Evolutionary conservation across 164 flowering plant genomes (phyloP).

Genomic region (Warburgia ugandensis): DNA sequence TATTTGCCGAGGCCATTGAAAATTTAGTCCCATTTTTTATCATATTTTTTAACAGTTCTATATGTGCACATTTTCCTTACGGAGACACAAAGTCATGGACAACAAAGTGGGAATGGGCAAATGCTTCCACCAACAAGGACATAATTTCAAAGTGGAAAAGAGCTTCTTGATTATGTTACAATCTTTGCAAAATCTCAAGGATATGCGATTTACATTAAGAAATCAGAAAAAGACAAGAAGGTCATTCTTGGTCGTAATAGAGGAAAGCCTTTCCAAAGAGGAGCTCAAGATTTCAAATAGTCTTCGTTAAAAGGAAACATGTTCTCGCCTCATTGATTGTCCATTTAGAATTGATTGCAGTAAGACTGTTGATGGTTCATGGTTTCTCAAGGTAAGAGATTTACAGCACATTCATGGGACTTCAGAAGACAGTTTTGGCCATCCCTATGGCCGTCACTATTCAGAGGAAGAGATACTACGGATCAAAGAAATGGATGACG

Average conservation of each 20-base stretch:
- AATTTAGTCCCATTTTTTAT: too few species aligned
- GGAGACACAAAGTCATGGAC: too few species aligned
- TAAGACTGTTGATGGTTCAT: slow-evolving; percentile 30
- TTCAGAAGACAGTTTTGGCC: slow-evolving; percentile 30
- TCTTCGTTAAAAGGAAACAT: slow-evolving; percentile 24
- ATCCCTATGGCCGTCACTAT: slow-evolving; percentile 43
- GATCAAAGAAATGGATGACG: slow-evolving; percentile 37
- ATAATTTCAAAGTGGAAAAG: slow-evolving; percentile 30
- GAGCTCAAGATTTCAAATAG: slow-evolving; percentile 24
- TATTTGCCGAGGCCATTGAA: too few species aligned
- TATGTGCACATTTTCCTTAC: too few species aligned
- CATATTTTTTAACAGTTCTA: too few species aligned
- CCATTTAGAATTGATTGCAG: slow-evolving; percentile 40
- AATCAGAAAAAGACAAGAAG: slow-evolving; percentile 34
- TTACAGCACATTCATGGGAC: slow-evolving; percentile 47
- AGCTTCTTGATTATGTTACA: slow-evolving; percentile 37
- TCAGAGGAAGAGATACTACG: slow-evolving; percentile 28
- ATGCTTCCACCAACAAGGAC: slow-evolving; percentile 39
- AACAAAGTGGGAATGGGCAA: too few species aligned
- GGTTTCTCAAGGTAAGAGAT: slow-evolving; percentile 36
- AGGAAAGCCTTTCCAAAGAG: slow-evolving; percentile 39
- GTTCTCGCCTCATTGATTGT: slow-evolving; percentile 43
- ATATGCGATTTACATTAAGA: slow-evolving; percentile 38
- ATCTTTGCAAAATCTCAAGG: slow-evolving; percentile 35
- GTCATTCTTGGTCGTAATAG: slow-evolving; percentile 44